Percentiles rank a stretch among this genome's conserved stretches.
Evolutionary conservation across 192 early-diverging fungal species (phyloP).

Genomic region (Diversispora epigaea): DNA sequence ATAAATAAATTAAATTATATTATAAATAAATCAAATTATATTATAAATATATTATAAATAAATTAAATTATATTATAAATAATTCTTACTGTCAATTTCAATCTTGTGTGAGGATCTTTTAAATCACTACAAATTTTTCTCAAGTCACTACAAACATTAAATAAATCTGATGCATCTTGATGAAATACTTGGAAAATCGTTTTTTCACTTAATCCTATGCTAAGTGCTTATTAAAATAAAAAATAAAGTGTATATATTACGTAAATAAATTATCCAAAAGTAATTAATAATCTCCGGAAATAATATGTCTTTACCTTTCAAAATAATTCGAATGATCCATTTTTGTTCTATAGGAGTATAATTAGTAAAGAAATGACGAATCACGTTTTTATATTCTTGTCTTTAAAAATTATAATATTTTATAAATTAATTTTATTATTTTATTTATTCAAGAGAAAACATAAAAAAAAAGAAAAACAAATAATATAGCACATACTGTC

Average conservation of each 20-base stretch:
- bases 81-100: conserved; percentile 16
- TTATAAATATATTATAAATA: no score
- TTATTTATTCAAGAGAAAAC: no score
- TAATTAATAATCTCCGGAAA: no score
- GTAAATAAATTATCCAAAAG: neutral
- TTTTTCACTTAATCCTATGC: conserved; percentile 71
- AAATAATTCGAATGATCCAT: conserved; percentile 75
- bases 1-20: conserved; percentile 35
- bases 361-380: conserved; percentile 54
- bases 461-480: no score
- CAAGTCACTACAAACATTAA: conserved; percentile 66
- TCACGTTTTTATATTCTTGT: conserved; percentile 44
- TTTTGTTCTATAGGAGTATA: conserved; percentile 70
- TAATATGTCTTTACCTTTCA: conserved; percentile 55
- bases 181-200: conserved; percentile 67
- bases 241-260: neutral
- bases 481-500: conserved; percentile 22
- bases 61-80: conserved; percentile 25
- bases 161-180: conserved; percentile 66
- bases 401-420: conserved; percentile 7
- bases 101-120: conserved; percentile 42
- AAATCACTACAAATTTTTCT: conserved; percentile 56
- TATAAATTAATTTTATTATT: no score
- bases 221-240: conserved; percentile 51
- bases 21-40: neutral